Evolutionary conservation across 2,329 filamentous ascomycete genomes (phyloP).

Genomic region (Neophaeococcomyces aloes): DNA sequence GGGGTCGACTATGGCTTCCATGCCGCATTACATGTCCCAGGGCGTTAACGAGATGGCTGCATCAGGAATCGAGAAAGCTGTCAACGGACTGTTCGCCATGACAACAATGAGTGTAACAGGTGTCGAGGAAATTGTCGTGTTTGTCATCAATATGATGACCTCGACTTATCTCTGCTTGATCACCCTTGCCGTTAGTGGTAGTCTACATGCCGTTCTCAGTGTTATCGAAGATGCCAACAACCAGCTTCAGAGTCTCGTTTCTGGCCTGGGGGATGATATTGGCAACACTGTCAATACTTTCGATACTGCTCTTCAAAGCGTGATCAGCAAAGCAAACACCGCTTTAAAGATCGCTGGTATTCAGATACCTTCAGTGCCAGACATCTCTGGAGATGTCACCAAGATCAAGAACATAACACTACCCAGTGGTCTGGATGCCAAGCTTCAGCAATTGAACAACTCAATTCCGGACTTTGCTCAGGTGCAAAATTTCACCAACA

Average conservation of each 20-base stretch:
- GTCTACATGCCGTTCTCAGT: slow-evolving; percentile 58
- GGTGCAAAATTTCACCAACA: slow-evolving; percentile 70
- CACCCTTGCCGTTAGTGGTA: slow-evolving; percentile 69
- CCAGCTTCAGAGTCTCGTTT: slow-evolving; percentile 48
- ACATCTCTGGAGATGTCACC: slow-evolving; percentile 50
- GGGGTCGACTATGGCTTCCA: slow-evolving; percentile 91
- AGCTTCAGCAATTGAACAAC: slow-evolving; percentile 61
- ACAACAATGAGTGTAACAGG: slow-evolving; percentile 69
- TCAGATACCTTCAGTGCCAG: slow-evolving; percentile 34
- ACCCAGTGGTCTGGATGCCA: slow-evolving; percentile 55
- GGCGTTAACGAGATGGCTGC: slow-evolving; percentile 83
- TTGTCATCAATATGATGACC: slow-evolving; percentile 84
- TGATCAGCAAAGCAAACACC: slow-evolving; percentile 46
- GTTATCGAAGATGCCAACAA: slow-evolving; percentile 50
- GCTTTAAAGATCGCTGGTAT: slow-evolving; percentile 35
- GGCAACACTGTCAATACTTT: slow-evolving; percentile 36
- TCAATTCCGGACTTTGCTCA: slow-evolving; percentile 74
- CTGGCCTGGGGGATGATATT: slow-evolving; percentile 37
- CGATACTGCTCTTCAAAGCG: slow-evolving; percentile 43
- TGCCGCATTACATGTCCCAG: slow-evolving; percentile 86
- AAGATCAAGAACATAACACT: slow-evolving; percentile 62
- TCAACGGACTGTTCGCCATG: slow-evolving; percentile 69
- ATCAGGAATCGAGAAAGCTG: slow-evolving; percentile 65
- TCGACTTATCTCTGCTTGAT: slow-evolving; percentile 85
- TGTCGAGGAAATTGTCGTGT: slow-evolving; percentile 78